Evolutionary conservation across 225 moss, liverwort and hornwort genomes (phyloP), one percentile per base, ranked within the genome.

Genomic region (Pseudoscleropodium purum): DNA sequence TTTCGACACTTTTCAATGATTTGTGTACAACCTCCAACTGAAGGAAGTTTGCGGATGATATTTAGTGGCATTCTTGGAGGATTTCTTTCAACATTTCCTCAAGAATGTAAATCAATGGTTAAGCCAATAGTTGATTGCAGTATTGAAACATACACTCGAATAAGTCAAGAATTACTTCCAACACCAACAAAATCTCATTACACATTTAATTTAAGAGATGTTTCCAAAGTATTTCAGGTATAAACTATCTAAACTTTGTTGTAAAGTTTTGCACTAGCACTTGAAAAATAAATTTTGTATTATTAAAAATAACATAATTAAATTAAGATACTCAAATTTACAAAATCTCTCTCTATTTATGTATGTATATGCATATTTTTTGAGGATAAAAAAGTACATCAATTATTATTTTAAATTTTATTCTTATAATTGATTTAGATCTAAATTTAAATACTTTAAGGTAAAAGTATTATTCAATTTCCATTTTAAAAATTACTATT

Each of bases 181-280:
- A 98, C 98, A 36, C 98, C 98, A 25, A 91, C 93, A 49, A 98
- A 97, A 88, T 97, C 97, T 52, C 98, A 98, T 67, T 98, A 98
- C 20, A 98, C 98, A 60, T 98, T 98, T 81, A 98, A 98, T 75
- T 92, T 98, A 51, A 87, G 98, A 81, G 98, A 98, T 73, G 98
- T 98, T 41, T 98, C 98, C 2, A 98, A 98, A 92, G 94, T 98
- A 3, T 98, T 98, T 87, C 98, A 98, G 96, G 98, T 98, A 89
- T 23, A 18, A 57, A 23, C 7, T 9, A 85, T 23, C 8, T 2
- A 8, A 60, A 43, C 47, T 5, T 59, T 21, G 8, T 27, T 47
- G 25, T 49, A 9, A 41, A 25, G 7, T 8, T 79, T 1, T 68
- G 1, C 6, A 66, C 10, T 0, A 24, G 18, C 1, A 39, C 1